Evolutionary conservation across 2,329 filamentous ascomycete genomes (phyloP).

Genomic region (Monosporascus sp.): DNA sequence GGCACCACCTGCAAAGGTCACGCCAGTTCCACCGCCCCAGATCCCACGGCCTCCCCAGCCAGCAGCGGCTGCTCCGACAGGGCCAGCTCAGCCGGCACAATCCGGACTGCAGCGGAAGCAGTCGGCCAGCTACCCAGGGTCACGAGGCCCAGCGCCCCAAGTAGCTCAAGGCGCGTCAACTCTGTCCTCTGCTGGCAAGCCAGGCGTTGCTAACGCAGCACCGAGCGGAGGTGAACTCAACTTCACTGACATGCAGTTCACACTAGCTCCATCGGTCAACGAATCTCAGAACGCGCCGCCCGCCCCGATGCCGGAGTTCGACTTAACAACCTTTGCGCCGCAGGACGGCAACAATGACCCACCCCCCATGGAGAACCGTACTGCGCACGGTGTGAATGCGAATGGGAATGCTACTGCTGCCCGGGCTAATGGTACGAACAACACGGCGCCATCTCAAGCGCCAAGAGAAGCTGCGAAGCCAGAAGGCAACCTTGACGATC

Average conservation of each 20-base stretch:
- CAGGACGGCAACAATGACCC: slow-evolving; percentile 18
- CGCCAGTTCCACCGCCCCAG: slow-evolving; percentile 22
- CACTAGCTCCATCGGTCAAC: slow-evolving; percentile 39
- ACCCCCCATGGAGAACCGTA: slow-evolving; percentile 10
- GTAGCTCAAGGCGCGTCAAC: slow-evolving; percentile 12
- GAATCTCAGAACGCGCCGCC: slow-evolving; percentile 23
- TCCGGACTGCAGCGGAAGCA: slow-evolving; percentile 4
- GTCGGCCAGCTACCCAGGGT: slow-evolving; percentile 14
- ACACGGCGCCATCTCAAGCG: slow-evolving; percentile 8
- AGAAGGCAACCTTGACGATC: slow-evolving; percentile 37
- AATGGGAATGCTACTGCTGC: not conserved
- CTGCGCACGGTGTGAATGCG: not conserved
- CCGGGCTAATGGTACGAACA: not conserved
- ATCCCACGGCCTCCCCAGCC: slow-evolving; percentile 16
- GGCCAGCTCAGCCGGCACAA: slow-evolving; percentile 8
- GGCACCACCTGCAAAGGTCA: slow-evolving; percentile 18
- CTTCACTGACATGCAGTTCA: slow-evolving; percentile 55
- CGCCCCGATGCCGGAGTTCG: slow-evolving; percentile 37
- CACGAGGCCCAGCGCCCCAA: slow-evolving; percentile 8
- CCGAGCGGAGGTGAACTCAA: slow-evolving; percentile 35
- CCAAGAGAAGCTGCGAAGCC: slow-evolving; percentile 17
- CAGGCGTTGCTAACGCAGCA: slow-evolving; percentile 8
- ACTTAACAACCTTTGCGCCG: slow-evolving; percentile 39
- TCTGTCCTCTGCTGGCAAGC: slow-evolving; percentile 8
- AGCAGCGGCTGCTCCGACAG: slow-evolving; percentile 13